These are phyloP conservation scores for Mucor racemosus DNA, from an alignment of 371 early-diverging fungal genomes.

Conservation along the genomic window DNA sequence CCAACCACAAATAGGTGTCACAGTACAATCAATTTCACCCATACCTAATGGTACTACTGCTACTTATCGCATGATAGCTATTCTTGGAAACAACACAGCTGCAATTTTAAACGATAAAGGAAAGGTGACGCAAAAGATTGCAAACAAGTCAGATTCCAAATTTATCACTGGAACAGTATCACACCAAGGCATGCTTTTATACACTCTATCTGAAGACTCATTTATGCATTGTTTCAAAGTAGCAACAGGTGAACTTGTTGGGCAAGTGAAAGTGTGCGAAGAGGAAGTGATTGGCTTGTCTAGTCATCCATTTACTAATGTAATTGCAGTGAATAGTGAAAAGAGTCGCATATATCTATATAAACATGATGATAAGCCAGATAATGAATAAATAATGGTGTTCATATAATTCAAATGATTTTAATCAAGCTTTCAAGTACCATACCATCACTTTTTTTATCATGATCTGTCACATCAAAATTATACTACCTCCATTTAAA, in stretches of 20 bases:
- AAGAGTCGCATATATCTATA: conserved; percentile 66
- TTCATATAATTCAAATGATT: too few relatives aligned
- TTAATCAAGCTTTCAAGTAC: too few relatives aligned
- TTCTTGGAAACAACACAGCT: conserved; percentile 68
- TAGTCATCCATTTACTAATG: conserved; percentile 80
- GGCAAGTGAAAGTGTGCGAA: conserved; percentile 47
- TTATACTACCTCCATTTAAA: too few relatives aligned
- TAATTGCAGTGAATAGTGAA: conserved; percentile 71
- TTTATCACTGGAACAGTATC: conserved; percentile 70
- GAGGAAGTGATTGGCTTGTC: conserved; percentile 72
- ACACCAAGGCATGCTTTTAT: conserved; percentile 77
- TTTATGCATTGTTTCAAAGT: conserved; percentile 64
- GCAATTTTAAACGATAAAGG: conserved; percentile 69
- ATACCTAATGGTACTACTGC: conserved; percentile 52
- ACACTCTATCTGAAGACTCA: conserved; percentile 72
- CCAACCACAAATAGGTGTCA: conserved; percentile 40
- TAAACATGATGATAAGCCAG: conserved; percentile 29
- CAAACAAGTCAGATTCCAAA: conserved; percentile 50
- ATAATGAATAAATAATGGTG: too few relatives aligned
- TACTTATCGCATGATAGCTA: conserved; percentile 67
- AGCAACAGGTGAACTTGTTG: conserved; percentile 50
- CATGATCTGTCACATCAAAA: too few relatives aligned
- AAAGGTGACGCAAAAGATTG: conserved; percentile 45
- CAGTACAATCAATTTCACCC: conserved; percentile 19
- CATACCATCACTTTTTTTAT: too few relatives aligned